Evolutionary conservation across 352 stramenopile genomes (phyloP).

Genomic region (Globisporangium rhizosaccharum): DNA sequence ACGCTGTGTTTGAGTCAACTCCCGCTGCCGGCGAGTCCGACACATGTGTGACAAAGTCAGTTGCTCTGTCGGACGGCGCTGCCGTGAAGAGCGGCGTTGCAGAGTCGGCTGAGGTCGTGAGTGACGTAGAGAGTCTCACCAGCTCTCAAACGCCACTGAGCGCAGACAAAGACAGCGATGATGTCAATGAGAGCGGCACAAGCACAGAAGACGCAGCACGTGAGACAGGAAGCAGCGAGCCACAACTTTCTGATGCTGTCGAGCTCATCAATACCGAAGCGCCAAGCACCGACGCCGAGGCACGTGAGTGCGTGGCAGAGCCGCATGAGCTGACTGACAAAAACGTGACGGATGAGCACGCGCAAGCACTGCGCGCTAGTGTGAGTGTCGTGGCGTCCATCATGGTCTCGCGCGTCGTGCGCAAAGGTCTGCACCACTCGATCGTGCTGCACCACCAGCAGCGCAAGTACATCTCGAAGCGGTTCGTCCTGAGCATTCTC

Average conservation of each 20-base stretch:
- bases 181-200: neutral
- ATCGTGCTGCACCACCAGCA: constrained; percentile 9
- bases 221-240: neutral
- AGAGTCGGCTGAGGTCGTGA: too few species aligned
- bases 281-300: neutral
- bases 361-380: neutral
- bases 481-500: constrained; percentile 4
- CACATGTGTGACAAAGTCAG: too few species aligned
- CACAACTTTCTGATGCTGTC: neutral
- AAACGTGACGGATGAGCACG: neutral
- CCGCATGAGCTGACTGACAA: neutral
- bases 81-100: too few species aligned
- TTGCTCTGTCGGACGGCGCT: too few species aligned
- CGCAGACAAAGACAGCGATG: neutral
- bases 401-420: constrained; percentile 3
- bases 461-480: constrained; percentile 11
- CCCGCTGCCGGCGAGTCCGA: too few species aligned
- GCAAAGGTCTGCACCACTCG: constrained; percentile 11
- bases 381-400: constrained; percentile 1
- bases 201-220: too few species aligned
- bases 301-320: neutral
- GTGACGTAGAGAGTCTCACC: neutral
- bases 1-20: too few species aligned
- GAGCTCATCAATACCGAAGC: neutral
- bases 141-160: neutral